These are phyloP conservation scores for Amphirosellinia nigrospora DNA, from an alignment of 495 filamentous ascomycete genomes.

Conservation along the genomic window DNA sequence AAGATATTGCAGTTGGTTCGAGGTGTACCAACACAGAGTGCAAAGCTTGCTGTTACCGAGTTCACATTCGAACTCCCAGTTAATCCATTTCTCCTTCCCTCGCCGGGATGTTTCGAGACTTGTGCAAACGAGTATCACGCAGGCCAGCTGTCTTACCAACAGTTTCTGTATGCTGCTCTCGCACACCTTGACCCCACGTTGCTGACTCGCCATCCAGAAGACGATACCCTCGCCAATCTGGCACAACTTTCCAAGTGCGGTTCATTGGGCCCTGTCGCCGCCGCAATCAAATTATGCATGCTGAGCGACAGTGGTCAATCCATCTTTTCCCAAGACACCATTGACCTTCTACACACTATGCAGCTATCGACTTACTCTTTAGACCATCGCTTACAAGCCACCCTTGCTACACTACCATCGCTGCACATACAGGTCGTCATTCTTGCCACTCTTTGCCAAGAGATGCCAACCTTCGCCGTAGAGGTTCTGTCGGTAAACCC, in stretches of 20 bases:
- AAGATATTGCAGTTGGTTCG: not conserved
- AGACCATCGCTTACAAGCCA: not conserved
- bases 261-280: constrained; percentile 15
- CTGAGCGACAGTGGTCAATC: not conserved
- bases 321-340: not conserved
- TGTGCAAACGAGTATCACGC: not conserved
- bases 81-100: not conserved
- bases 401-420: not conserved
- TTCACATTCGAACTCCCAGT: constrained; percentile 13
- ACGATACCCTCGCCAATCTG: not conserved
- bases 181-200: not conserved
- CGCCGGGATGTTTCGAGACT: constrained; percentile 13
- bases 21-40: not conserved
- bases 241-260: not conserved
- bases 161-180: constrained; percentile 7
- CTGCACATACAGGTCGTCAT: not conserved
- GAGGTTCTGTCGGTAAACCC: not conserved
- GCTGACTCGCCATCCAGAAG: constrained; percentile 4
- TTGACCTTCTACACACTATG: constrained; percentile 1
- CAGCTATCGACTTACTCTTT: not conserved
- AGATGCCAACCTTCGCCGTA: not conserved
- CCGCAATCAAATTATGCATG: constrained; percentile 16
- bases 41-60: not conserved
- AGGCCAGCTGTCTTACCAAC: not conserved
- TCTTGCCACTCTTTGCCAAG: constrained; percentile 10